Base-by-base conservation (phyloP, 2,329 filamentous ascomycete genomes). In the Fusarium tricinctum region DNA sequence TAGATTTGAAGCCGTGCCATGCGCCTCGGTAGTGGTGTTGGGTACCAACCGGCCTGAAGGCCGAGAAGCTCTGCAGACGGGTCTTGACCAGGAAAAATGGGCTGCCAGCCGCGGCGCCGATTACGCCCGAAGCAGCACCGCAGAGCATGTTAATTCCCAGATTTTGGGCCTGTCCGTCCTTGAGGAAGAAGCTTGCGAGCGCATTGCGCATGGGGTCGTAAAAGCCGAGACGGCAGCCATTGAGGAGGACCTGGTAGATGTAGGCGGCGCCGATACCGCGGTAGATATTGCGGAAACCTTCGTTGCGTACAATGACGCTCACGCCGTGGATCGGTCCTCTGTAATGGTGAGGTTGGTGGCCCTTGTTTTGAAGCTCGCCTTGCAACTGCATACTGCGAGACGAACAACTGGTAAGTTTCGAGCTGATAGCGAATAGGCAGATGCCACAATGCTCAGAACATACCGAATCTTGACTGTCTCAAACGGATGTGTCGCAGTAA, bases 1-100 rank as follows among this genome's bases (percentile, higher is more conserved):
- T 97, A 76, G 92, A 89, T 28, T 84, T 82, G 78, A 97, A 83
- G 13, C 95, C 96, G 77, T 99, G 93, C 66, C 89, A 79, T 1
- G 95, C 93, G 79, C 94, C 95, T 71, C 87, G 88, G 81, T 99
- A 99, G 69, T 89, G 85, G 81, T 99, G 96, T 78, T 99, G 96
- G n/a, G 96, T 98, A 55, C 96, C 96, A 43, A 98, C 94, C 5
- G 96, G 96, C 14, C 96, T 86, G 80, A 94, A 96, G 6, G 94
- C 92, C 38, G 94, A 97, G 83, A 88, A 98, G 72, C 93, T 97
- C 81, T 99, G 96, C 59, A 99, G 85, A 43, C 96, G 89, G 5
- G 96, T 99, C 85, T 99, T 99, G 78, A 98, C 92, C 55, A 99
- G 88, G 86, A 99, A 99, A 81, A 99, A 98, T 4, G 96, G 96